Conservation (phyloP, 345 rosid species). For the Luvunga scandens region DNA sequence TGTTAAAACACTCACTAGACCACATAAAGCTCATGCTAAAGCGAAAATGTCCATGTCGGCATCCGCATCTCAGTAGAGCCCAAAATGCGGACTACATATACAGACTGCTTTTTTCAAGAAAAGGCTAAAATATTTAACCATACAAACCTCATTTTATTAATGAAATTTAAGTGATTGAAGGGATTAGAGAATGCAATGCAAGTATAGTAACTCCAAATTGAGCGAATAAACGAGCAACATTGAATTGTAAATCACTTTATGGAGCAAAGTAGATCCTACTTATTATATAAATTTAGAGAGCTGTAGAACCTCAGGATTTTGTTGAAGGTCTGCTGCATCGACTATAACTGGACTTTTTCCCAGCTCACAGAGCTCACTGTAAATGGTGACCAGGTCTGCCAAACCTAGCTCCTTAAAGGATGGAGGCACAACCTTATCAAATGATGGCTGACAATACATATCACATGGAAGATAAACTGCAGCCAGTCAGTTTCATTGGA, state of each 20-base stretch:
- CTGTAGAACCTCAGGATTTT: conserved; percentile 70
- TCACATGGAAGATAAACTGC: conserved; percentile 12
- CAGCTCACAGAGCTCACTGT: conserved; percentile 61
- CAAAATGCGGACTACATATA: not conserved
- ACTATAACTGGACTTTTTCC: conserved; percentile 68
- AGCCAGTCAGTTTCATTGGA: not conserved
- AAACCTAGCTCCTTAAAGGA: conserved; percentile 76
- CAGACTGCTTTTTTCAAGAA: not conserved
- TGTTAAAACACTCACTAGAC: not conserved
- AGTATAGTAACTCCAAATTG: not conserved
- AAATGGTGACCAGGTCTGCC: conserved; percentile 64
- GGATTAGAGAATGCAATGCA: not conserved
- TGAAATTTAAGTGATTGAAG: not conserved
- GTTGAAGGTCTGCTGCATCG: conserved; percentile 70
- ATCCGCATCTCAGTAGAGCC: no score
- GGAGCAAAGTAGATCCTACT: no score
- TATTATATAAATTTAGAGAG: not conserved
- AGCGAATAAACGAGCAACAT: not conserved
- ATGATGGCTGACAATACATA: conserved; percentile 60
- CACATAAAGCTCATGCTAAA: not conserved
- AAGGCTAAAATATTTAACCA: not conserved
- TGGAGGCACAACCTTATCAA: conserved; percentile 62
- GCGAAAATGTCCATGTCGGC: not conserved
- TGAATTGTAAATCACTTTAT: not conserved
- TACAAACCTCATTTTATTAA: not conserved